Base-by-base conservation (phyloP, 2,329 filamentous ascomycete genomes). In the Zasmidium angulare region DNA sequence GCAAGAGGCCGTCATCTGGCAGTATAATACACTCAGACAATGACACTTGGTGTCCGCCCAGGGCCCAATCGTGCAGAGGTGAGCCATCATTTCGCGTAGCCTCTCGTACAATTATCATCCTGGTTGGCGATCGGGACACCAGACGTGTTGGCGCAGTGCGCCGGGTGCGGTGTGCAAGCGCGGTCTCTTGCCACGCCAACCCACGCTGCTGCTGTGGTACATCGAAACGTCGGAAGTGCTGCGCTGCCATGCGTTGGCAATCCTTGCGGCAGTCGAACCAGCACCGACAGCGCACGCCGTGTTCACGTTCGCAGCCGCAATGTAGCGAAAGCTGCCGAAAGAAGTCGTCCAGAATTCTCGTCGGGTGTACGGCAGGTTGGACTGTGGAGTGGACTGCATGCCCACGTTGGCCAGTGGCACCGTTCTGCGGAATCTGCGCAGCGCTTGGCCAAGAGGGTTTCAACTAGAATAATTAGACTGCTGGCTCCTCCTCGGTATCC, bases 241-340 rank as follows among this genome's bases (percentile, higher is more conserved):
- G 50, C 50, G n/a, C 29, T 31, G 50, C 50, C 50, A 40, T 50
- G 48, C 48, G 36, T 43, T 43, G 36, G 36, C 36, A 43, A 43
- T 43, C 36, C 36, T 43, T 43, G 36, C 36, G 36, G 9, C n/a
- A 3, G 9, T 17, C 36, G 36, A 43, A 43, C 36, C 36, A 43
- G n/a, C 9, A 17, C n/a, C 14, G 36, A 19, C 7, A 43, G 36
- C 36, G 11, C 36, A 43, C 14, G 36, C 36, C 36, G 36, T 43
- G 3, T 43, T 43, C n/a, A 14, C n/a, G 36, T 19, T 10, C 36
- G 36, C 14, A 7, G 36, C 36, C 36, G 36, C 36, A 17, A 43
- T 3, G n/a, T 4, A 43, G n/a, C 36, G 36, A 43, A 43, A 29
- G 12, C 11, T 7, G 12, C 36, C 36, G 36, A 17, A 43, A 43